phyloP scores from a whole-genome alignment of 1,284 basidiomycete species.

The Ceratobasidium theobromae region DNA sequence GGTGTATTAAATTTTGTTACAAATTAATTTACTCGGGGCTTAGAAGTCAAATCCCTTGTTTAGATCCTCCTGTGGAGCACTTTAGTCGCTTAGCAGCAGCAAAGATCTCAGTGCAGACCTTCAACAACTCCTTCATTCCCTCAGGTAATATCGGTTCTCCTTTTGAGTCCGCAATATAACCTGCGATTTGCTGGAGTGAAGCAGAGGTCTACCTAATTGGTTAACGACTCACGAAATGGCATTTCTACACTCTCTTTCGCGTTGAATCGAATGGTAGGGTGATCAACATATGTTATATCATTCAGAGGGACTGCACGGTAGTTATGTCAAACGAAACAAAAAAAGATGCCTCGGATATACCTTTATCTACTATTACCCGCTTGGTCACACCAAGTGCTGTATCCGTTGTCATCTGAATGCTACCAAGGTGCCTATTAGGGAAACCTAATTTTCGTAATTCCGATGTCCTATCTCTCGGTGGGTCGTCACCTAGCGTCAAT shows the following conservation, averaged over 20 bases:
- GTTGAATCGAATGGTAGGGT: constrained; percentile 86
- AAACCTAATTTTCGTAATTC: constrained; percentile 87
- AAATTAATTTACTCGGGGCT: too few species aligned
- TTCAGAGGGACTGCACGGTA: constrained; percentile 58
- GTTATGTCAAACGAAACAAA: neutral
- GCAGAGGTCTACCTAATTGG: neutral
- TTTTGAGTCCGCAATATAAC: constrained; percentile 48
- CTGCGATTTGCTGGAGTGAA: constrained; percentile 36
- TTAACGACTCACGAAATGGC: constrained; percentile 74
- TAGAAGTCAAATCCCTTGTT: constrained; percentile 60
- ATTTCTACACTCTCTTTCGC: constrained; percentile 86
- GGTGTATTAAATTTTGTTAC: neutral
- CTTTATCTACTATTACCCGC: constrained; percentile 75
- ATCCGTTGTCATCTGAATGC: constrained; percentile 97
- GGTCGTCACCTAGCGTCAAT: constrained; percentile 70
- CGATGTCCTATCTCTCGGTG: constrained; percentile 83
- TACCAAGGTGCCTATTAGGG: constrained; percentile 77
- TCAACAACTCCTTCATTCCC: constrained; percentile 83
- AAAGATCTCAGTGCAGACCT: constrained; percentile 39
- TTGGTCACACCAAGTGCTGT: constrained; percentile 95
- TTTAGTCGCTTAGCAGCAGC: neutral
- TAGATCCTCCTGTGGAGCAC: constrained; percentile 59
- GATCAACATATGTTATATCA: constrained; percentile 73
- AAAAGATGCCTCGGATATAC: constrained; percentile 45
- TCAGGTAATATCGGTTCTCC: constrained; percentile 74